phyloP scores from a whole-genome alignment of 129 eudicot genomes.

The Pseudognaphalium luteoalbum region DNA sequence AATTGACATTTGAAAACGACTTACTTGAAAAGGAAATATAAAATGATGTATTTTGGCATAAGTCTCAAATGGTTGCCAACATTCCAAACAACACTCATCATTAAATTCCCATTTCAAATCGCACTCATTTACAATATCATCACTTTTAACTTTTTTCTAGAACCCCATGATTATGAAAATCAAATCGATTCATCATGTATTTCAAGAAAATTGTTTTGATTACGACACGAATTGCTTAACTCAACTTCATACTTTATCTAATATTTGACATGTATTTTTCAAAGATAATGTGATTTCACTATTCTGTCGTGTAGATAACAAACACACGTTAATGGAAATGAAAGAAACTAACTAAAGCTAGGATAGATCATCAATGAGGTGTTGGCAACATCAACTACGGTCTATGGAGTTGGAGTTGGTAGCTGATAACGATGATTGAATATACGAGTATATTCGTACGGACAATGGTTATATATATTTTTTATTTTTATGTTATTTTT shows the following conservation, averaged over 20 bases:
- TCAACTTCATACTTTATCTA: neutral
- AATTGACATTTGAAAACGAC: conserved; percentile 13
- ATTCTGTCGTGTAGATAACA: neutral
- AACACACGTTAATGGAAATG: neutral
- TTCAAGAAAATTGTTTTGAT: neutral
- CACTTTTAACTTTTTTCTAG: conserved; percentile 11
- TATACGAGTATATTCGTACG: too few species aligned
- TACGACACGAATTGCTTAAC: neutral
- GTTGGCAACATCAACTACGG: too few species aligned
- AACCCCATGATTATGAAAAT: neutral
- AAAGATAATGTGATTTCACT: neutral
- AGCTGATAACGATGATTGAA: too few species aligned
- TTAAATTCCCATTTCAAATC: conserved; percentile 11
- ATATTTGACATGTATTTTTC: neutral
- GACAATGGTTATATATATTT: too few species aligned
- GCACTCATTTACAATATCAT: conserved; percentile 7
- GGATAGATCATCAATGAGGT: too few species aligned
- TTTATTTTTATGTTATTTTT: too few species aligned
- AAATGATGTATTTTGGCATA: conserved; percentile 2
- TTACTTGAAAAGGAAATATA: conserved; percentile 15
- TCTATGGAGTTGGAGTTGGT: too few species aligned
- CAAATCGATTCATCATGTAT: neutral
- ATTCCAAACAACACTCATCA: conserved; percentile 19
- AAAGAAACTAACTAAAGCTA: too few species aligned
- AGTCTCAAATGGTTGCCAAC: conserved; percentile 20